Base-by-base conservation (phyloP, 1,284 basidiomycete species). In the Vanrija humicola region DNA sequence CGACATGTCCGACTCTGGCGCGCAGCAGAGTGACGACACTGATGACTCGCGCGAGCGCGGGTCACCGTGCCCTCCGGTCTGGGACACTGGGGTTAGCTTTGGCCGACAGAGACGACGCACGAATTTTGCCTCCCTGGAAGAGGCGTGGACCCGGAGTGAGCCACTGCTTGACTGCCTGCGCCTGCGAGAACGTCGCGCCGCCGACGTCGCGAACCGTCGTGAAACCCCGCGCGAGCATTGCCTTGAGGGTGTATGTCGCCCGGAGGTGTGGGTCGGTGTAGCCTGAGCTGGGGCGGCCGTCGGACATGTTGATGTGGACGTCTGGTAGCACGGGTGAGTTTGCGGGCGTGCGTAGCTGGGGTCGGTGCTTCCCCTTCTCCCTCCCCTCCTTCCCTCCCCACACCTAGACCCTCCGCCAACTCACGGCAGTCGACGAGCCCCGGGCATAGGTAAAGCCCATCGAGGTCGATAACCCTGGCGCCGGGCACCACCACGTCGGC, bases 201-300 rank as follows among this genome's bases (percentile, higher is more conserved):
- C 63, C 63, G 10, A 55, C 57, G 57, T 82, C 81, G 18, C 80
- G 74, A 9, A 81, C 79, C 6, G 79, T 80, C 0, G 80, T 82
- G 61, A 81, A 82, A 0, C 80, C 81, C 14, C 80, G 66, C 7
- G 70, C 49, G 1, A 81, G 75, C 80, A 81, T 81, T 54, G 77
- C 77, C 73, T 63, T 58, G 21, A 72, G 62, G 6, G 55, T 54
- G 47, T 64, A 72, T n/a, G 68, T 78, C 68, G 63, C 73, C 74
- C 58, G 50, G 6, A 59, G 48, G 44, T 50, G 54, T n/a, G 56
- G 60, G 18, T 64, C 58, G 45, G 54, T 54, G 43, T 50, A 59
- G 12, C 53, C 50, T 10, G 48, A 23, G 9, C 38, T 40, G 14
- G 34, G 49, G 6, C 51, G 42, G 5, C 63, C 63, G 46, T 64